phyloP scores from a whole-genome alignment of 2,329 filamentous ascomycete species.

The Leptographium galeiforme region DNA sequence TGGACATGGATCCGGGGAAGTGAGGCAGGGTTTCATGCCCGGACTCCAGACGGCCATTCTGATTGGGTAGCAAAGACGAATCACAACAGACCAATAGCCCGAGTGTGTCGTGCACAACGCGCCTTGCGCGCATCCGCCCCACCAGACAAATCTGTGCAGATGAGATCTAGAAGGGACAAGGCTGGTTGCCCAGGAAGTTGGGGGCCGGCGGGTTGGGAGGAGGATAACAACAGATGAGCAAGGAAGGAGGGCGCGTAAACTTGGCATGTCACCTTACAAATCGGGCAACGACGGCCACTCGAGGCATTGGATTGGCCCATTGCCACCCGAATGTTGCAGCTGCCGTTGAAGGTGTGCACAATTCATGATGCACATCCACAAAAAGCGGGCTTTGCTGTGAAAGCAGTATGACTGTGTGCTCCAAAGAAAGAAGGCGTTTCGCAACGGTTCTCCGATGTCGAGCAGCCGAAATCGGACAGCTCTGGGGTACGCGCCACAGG shows the following conservation, averaged over 20 bases:
- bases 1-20: background rate
- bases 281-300: background rate
- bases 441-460: background rate
- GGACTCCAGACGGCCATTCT: background rate
- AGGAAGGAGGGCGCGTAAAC: background rate
- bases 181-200: background rate
- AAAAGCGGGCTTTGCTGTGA: no score
- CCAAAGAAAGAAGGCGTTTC: background rate
- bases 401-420: no score
- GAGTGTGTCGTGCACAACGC: background rate
- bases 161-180: background rate
- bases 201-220: background rate
- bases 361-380: background rate
- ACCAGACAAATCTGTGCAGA: background rate
- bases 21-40: background rate
- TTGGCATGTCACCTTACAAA: background rate
- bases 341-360: background rate
- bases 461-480: conserved; percentile 9
- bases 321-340: no score
- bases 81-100: background rate
- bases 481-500: background rate
- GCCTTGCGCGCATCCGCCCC: background rate
- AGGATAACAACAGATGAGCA: background rate
- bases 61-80: background rate
- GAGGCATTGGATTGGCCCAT: no score